These are phyloP conservation scores for Phytophthora sp. DNA, from an alignment of 352 stramenopile species.

Conservation along the genomic window DNA sequence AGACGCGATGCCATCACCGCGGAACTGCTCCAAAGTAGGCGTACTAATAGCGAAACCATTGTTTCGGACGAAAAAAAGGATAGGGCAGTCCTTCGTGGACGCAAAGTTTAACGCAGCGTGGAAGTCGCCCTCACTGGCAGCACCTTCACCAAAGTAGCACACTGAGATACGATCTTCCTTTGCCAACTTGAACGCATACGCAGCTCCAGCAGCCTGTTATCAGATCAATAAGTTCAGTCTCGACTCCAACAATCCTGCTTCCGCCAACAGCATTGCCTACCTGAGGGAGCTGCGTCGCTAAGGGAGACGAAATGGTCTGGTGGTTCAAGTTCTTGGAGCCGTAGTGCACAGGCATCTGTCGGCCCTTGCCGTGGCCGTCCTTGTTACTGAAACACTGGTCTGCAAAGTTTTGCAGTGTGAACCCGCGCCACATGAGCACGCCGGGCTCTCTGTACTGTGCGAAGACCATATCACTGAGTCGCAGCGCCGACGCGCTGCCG, in stretches of 20 bases:
- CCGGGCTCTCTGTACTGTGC: conserved; percentile 98
- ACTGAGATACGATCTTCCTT: conserved; percentile 92
- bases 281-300: conserved; percentile 98
- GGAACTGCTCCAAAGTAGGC: conserved; percentile 95
- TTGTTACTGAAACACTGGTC: conserved; percentile 98
- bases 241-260: background rate
- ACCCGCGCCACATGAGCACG: conserved; percentile 98
- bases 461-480: conserved; percentile 93
- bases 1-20: conserved; percentile 96
- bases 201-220: conserved; percentile 93
- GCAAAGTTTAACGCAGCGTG: conserved; percentile 98
- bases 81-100: conserved; percentile 93
- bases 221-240: background rate
- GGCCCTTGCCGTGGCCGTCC: conserved; percentile 95
- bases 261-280: conserved; percentile 28
- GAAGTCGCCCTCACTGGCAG: conserved; percentile 97
- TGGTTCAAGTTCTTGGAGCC: conserved; percentile 95
- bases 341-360: conserved; percentile 99
- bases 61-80: conserved; percentile 99
- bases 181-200: conserved; percentile 96
- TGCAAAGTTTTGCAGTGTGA: conserved; percentile 96
- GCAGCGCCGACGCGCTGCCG: conserved; percentile 92
- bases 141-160: conserved; percentile 98
- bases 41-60: conserved; percentile 99
- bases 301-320: conserved; percentile 97